Evolutionary conservation across 2,329 filamentous ascomycete genomes (phyloP), one percentile per base, ranked within the genome.

Genomic region (Pseudogymnoascus sp.): DNA sequence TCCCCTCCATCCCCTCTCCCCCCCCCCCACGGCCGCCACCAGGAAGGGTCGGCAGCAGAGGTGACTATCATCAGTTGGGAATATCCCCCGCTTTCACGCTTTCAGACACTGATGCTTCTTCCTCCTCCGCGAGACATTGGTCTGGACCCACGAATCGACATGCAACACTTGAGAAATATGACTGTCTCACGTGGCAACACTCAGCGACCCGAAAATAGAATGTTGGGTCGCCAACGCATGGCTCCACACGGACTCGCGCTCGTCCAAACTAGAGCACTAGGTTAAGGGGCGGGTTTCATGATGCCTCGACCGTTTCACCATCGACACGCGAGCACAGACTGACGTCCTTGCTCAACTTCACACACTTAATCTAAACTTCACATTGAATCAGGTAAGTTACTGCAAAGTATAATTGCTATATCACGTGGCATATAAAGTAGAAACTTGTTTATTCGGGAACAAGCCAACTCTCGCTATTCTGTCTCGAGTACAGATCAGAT

Each of bases 401-500:
- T 18, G 14, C 20, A 43, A 6, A 25, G 22, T 5, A 25, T 6
- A 6, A 32, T 11, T 32, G 30, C 30, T 32, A 4, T 6, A 32
- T 54, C 47, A 54, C 47, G 47, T 54, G 47, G 47, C 25, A 12
- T 37, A 12, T 37, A 12, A 37, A 32, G 9, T 32, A 30, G 47
- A 18, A 54, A 18, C 25, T 54, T 54, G 47, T 54, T 32, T 18
- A 32, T 54, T 54, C 28, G 28, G 25, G 30, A 50, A 50, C 43
- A 50, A 50, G 43, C 22, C 25, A 4, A 11, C 8, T 20, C 9
- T 54, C 28, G 28, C 47, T 20, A 54, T 54, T 54, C 47, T 54
- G 47, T 54, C 47, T 54, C 47, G 32, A 54, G 47, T 54, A 54
- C 47, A 54, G 47, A 32, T 32, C n/a, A 54, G 43, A 54, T 54